Conservation (phyloP, 257 asterid genomes). For the Salvia splendens region DNA sequence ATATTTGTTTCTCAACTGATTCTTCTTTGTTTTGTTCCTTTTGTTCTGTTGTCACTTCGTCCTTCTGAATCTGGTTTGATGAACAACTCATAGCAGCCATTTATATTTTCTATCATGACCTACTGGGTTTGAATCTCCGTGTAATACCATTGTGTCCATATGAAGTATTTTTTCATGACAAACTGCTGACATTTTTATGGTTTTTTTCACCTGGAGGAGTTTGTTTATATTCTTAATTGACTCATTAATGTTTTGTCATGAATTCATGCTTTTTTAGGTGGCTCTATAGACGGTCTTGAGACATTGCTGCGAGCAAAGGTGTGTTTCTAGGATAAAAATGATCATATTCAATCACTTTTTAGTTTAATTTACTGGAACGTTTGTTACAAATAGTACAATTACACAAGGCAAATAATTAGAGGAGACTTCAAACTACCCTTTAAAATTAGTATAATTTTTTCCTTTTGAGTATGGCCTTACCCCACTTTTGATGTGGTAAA, state of each 20-base stretch:
- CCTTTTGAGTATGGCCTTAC: background rate
- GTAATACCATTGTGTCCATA: conserved; percentile 4
- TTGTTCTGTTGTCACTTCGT: no score
- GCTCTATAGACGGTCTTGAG: conserved; percentile 87
- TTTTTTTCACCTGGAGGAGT: conserved; percentile 12
- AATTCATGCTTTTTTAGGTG: conserved; percentile 55
- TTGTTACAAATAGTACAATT: background rate
- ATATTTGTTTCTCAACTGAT: background rate
- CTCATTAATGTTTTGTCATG: conserved; percentile 28
- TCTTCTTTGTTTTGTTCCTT: no score
- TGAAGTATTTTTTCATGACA: conserved; percentile 2
- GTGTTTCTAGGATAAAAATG: conserved; percentile 33
- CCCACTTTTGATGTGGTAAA: background rate
- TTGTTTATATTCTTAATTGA: conserved; percentile 20
- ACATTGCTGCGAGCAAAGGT: conserved; percentile 86
- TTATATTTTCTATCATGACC: background rate
- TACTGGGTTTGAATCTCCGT: conserved; percentile 10
- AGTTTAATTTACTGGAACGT: conserved; percentile 5
- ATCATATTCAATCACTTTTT: conserved; percentile 11
- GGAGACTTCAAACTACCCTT: conserved; percentile 1
- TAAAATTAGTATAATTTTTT: background rate
- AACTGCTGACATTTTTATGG: conserved; percentile 23
- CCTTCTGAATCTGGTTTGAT: background rate
- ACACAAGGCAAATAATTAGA: background rate
- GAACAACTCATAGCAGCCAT: background rate